phyloP scores from a whole-genome alignment of 768 basidiomycete genomes.

The Phlegmacium glaucopus region DNA sequence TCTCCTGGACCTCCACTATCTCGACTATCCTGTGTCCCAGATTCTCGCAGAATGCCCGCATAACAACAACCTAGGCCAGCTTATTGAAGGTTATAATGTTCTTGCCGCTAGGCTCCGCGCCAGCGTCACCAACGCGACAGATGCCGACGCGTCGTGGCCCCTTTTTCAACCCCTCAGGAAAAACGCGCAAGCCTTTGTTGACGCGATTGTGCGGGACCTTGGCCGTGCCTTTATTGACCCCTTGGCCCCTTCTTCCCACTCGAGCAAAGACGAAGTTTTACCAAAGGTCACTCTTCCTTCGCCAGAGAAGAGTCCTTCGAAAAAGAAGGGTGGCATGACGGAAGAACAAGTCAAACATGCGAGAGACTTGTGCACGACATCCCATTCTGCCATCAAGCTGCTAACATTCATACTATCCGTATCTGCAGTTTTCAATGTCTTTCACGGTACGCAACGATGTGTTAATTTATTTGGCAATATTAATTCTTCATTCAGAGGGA shows the following conservation, averaged over 20 bases:
- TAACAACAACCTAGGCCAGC: conserved; percentile 36
- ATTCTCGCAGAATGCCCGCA: conserved; percentile 43
- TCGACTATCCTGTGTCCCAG: conserved; percentile 58
- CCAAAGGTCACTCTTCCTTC: conserved; percentile 51
- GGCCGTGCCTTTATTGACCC: conserved; percentile 64
- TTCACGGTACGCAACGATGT: conserved; percentile 46
- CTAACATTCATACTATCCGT: conserved; percentile 58
- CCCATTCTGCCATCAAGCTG: conserved; percentile 66
- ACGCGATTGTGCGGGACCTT: conserved; percentile 66
- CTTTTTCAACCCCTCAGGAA: conserved; percentile 69
- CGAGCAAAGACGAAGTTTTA: conserved; percentile 22
- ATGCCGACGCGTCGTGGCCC: conserved; percentile 63
- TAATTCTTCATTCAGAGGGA: conserved; percentile 36
- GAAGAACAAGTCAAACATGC: conserved; percentile 78
- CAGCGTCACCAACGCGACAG: conserved; percentile 38
- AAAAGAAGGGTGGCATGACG: conserved; percentile 67
- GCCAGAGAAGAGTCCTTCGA: conserved; percentile 64
- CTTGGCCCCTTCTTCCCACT: conserved; percentile 15
- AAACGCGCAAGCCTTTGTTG: conserved; percentile 46
- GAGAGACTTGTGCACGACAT: conserved; percentile 72
- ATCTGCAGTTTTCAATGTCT: conserved; percentile 56
- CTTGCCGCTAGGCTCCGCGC: conserved; percentile 63
- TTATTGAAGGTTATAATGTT: conserved; percentile 73
- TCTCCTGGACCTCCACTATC: conserved; percentile 58
- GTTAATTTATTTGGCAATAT: conserved; percentile 8